Base-by-base conservation (phyloP, 306 rosid genomes). In the Cercis canadensis region DNA sequence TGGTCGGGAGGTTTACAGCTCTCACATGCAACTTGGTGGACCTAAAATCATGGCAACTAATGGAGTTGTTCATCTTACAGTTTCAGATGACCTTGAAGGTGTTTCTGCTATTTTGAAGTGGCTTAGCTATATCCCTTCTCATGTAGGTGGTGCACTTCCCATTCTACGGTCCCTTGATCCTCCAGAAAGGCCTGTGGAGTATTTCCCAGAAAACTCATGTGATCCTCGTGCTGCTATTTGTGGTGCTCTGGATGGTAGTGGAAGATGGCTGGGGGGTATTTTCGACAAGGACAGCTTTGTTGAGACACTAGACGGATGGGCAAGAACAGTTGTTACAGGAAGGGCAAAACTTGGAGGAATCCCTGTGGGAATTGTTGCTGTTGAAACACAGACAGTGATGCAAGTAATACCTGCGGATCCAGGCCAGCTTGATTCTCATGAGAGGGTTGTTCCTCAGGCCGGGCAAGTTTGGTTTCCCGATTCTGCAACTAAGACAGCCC, bases 11-110 rank as follows among this genome's bases (percentile, higher is more conserved):
- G 98, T 94, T 21, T 94, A 94, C 84, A 94, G 98, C 86, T 94
- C 98, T n/a, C 98, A 94, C 85, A 94, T 94, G 98, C 98, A 94
- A 79, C 92, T 94, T 17, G 98, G 98, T 69, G 98, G 98, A 73
- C 98, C 98, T 11, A 94, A 94, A 81, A 91, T 94, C 68, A 94
- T 94, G 98, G 96, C 96, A 64, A 94, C 98, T 4, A 94, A 94
- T 80, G 98, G 97, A 78, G 98, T 94, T 29, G 98, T 94, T 67
- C 98, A 94, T 87, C 92, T 94, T 47, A 94, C 98, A 6, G 98
- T 94, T 65, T 85, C 89, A 0, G 90, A 94, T 61, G 98, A 94
- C 81, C 98, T 94, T 65, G 97, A 90, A 87, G 98, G 96, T 49
- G 78, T 90, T 83, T 90, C 94, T 69, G 84, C 98, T 70, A 94